Conservation (phyloP, 1,284 basidiomycete species). For the Cutaneotrichosporon arboriforme region DNA sequence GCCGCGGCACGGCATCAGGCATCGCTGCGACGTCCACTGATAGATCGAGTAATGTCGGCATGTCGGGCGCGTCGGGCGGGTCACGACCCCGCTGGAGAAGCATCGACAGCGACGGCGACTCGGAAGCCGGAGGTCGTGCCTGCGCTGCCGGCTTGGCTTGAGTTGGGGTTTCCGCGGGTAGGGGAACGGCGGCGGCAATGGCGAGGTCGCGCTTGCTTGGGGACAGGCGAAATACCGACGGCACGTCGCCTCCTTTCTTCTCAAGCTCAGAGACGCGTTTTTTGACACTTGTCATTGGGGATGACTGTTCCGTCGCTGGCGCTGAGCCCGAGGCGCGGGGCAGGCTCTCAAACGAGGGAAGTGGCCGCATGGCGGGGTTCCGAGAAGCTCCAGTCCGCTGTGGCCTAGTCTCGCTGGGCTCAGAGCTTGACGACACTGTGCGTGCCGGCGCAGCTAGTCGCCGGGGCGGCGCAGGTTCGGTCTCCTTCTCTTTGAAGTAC, state of each 20-base stretch:
- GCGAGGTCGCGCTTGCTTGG: slow-evolving; percentile 5
- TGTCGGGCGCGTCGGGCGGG: background rate
- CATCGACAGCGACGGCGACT: slow-evolving; percentile 14
- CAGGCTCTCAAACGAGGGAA: slow-evolving; percentile 1
- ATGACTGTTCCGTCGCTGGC: background rate
- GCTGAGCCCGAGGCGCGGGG: background rate
- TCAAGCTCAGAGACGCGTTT: slow-evolving; percentile 4
- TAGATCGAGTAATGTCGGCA: slow-evolving; percentile 10
- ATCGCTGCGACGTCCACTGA: slow-evolving; percentile 3
- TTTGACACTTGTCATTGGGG: background rate
- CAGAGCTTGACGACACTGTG: slow-evolving; percentile 5
- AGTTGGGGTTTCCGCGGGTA: slow-evolving; percentile 3
- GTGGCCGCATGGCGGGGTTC: background rate
- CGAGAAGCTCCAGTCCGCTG: too few relatives aligned
- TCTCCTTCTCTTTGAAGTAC: background rate
- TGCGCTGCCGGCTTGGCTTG: background rate
- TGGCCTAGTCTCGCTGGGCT: background rate
- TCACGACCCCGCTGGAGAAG: background rate
- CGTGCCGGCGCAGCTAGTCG: slow-evolving; percentile 25
- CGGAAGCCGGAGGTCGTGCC: background rate
- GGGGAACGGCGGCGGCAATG: slow-evolving; percentile 8
- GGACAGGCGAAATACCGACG: background rate
- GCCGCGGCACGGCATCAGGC: background rate
- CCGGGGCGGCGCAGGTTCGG: background rate
- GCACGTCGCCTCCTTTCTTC: background rate